Base-by-base conservation (phyloP, 2,329 filamentous ascomycete genomes). In the Colletotrichum sidae region DNA sequence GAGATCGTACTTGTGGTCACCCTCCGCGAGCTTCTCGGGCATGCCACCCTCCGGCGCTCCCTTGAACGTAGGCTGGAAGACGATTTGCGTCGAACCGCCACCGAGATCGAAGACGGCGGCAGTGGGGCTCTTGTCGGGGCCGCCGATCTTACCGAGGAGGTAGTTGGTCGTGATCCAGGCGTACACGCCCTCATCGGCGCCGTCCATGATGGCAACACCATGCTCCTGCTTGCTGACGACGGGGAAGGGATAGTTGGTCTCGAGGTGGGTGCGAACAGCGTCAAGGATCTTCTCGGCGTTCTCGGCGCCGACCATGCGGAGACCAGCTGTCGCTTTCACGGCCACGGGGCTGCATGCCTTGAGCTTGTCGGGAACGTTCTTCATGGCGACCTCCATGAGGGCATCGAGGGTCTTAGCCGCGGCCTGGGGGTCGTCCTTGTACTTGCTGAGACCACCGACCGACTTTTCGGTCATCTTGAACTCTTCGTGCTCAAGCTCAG, bases 151-250 rank as follows among this genome's bases (percentile, higher is more conserved):
- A 74, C 95, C 95, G 33, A 99, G 88, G 45, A 99, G 90, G 80
- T 99, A 99, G 85, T 99, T 99, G 70, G 94, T 96, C 7, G 96
- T 99, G 77, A 99, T 97, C 96, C 96, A 99, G 57, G 96, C 96
- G 76, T 97, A 99, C 37, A 99, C 95, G 76, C 96, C 96, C 81
- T 99, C 96, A 74, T 97, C 92, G 55, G 92, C 94, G 68, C 96
- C 96, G 73, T 97, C 94, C 96, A 99, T 99, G 77, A 99, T 96
- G 68, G 94, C 88, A 35, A 99, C 93, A 61, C 96, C 96, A 60
- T 92, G 89, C 71, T 95, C 90, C 73, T 93, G 92, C 69, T 89
- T 86, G 11, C 92, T 91, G 60, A 99, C 92, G 46, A 99, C 92
- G 0, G 96, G 94, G 86, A 99, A 99, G 11, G 96, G 96, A 74